Evolutionary conservation across 495 filamentous ascomycete species (phyloP).

Genomic region (Penicillium alfredii): DNA sequence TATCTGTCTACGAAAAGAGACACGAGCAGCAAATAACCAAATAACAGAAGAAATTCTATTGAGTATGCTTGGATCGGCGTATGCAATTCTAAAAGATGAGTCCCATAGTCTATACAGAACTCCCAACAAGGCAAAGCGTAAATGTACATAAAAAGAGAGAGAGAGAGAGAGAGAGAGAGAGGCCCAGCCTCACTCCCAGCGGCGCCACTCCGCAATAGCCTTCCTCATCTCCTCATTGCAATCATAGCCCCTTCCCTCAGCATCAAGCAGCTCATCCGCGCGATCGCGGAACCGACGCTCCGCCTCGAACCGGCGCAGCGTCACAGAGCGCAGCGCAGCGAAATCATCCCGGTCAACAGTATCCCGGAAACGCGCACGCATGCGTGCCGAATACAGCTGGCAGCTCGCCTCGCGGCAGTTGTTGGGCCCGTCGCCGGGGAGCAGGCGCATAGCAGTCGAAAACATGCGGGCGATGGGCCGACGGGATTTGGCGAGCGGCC

Average conservation of each 20-base stretch:
- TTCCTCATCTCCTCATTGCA: conserved; percentile 43
- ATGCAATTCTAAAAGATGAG: too few relatives aligned
- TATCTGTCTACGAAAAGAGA: too few relatives aligned
- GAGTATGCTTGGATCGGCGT: too few relatives aligned
- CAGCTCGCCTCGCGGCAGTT: conserved; percentile 51
- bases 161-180: too few relatives aligned
- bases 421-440: conserved; percentile 42
- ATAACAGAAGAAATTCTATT: too few relatives aligned
- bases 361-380: conserved; percentile 58
- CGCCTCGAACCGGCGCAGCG: conserved; percentile 36
- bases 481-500: conserved; percentile 50
- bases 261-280: conserved; percentile 32
- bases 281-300: conserved; percentile 45
- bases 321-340: conserved; percentile 35
- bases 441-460: conserved; percentile 36
- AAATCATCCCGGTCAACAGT: conserved; percentile 56
- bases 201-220: conserved; percentile 49
- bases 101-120: too few relatives aligned
- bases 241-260: conserved; percentile 39
- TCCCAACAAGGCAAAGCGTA: too few relatives aligned
- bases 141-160: too few relatives aligned
- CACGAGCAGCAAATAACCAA: too few relatives aligned
- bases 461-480: conserved; percentile 54
- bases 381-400: conserved; percentile 69
- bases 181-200: conserved; percentile 43